These are phyloP conservation scores for Eutrema japonicum DNA, from an alignment of 345 rosid genomes.

Conservation along the genomic window DNA sequence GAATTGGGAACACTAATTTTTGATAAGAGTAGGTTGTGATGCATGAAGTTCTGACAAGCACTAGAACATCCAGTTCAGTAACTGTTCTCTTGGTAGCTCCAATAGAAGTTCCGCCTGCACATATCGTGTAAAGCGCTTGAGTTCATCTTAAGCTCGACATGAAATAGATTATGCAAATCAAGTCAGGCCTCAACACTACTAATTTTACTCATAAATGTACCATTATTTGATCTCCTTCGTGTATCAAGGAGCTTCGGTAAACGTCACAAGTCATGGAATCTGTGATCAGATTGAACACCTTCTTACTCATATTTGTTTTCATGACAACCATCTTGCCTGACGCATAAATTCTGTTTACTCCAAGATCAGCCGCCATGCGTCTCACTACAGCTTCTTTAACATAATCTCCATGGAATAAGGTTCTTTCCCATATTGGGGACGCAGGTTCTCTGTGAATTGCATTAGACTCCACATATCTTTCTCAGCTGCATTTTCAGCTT, in stretches of 20 bases:
- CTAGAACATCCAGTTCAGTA: slow-evolving; percentile 89
- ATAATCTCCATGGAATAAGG: slow-evolving; percentile 86
- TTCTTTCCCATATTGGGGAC: slow-evolving; percentile 86
- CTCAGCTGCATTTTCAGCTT: slow-evolving; percentile 88
- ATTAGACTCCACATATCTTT: slow-evolving; percentile 77
- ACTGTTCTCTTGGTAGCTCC: slow-evolving; percentile 87
- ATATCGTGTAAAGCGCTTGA: slow-evolving; percentile 24
- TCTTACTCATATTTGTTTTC: slow-evolving; percentile 80
- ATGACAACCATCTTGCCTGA: slow-evolving; percentile 88
- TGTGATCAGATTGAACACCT: slow-evolving; percentile 79
- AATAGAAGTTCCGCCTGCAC: slow-evolving; percentile 91
- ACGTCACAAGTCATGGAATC: slow-evolving; percentile 74
- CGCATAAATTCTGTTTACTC: slow-evolving; percentile 71
- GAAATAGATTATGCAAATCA: slow-evolving; percentile 13
- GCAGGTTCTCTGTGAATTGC: slow-evolving; percentile 88
- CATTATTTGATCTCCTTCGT: slow-evolving; percentile 75
- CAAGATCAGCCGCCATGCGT: slow-evolving; percentile 98
- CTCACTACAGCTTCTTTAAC: slow-evolving; percentile 87
- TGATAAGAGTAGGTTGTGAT: slow-evolving; percentile 79
- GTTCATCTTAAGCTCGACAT: slow-evolving; percentile 7
- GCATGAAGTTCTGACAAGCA: slow-evolving; percentile 90
- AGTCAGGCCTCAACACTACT: neutral
- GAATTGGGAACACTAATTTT: slow-evolving; percentile 51
- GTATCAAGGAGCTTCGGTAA: slow-evolving; percentile 65
- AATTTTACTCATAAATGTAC: slow-evolving; percentile 45